Conservation (phyloP, 169 alveolate species). For the Plasmodium knowlesi region DNA sequence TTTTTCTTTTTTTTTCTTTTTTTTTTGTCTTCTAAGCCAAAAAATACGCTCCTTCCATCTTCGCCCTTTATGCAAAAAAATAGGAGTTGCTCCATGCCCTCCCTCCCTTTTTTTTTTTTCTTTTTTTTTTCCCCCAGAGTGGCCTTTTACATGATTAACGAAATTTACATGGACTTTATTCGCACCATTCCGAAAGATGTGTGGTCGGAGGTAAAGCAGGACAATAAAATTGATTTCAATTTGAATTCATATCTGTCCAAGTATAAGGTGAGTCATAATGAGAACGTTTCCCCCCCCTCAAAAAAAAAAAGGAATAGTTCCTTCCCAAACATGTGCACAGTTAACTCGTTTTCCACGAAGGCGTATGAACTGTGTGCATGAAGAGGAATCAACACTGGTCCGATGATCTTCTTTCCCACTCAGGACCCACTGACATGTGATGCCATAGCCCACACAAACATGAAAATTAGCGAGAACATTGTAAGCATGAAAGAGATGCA, state of each 20-base stretch:
- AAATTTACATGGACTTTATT: conserved; percentile 50
- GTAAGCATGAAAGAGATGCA: conserved; percentile 9
- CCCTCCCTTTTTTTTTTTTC: too few species aligned
- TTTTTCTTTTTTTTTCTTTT: conserved; percentile 15
- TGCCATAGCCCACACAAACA: conserved; percentile 73
- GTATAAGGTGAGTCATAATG: conserved; percentile 41
- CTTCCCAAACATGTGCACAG: not conserved
- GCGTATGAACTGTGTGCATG: not conserved
- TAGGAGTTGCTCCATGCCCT: not conserved
- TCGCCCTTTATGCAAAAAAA: too few species aligned
- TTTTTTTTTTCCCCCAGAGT: conserved; percentile 13
- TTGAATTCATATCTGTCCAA: conserved; percentile 42
- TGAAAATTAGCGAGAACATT: conserved; percentile 67
- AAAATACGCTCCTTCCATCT: not conserved
- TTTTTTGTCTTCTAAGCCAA: not conserved
- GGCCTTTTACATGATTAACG: conserved; percentile 74
- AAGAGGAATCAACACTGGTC: not conserved
- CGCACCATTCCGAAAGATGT: conserved; percentile 39
- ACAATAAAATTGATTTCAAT: conserved; percentile 47
- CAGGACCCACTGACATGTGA: conserved; percentile 73
- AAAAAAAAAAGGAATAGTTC: not conserved
- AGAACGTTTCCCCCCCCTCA: not conserved
- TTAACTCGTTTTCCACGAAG: not conserved
- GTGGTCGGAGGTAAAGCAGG: conserved; percentile 65
- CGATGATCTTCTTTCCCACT: not conserved